These are phyloP conservation scores for Plasmopara viticola DNA, from an alignment of 352 stramenopile genomes.

Conservation along the genomic window DNA sequence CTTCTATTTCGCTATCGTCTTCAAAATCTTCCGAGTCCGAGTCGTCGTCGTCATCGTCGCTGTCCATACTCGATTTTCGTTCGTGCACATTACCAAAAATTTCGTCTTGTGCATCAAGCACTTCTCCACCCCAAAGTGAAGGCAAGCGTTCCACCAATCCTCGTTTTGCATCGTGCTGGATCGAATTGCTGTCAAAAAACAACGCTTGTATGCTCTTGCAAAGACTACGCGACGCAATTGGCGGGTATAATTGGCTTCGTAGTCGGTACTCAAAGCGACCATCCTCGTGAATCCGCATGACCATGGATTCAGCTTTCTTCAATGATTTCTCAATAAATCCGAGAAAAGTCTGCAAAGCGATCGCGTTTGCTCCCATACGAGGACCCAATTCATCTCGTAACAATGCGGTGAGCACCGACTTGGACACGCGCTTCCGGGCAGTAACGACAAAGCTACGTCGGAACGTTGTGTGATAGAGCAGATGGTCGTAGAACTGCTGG, in stretches of 20 bases:
- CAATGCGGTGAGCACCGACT: constrained; percentile 58
- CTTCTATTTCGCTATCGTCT: constrained; percentile 26
- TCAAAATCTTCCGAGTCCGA: constrained; percentile 41
- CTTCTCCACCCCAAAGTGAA: constrained; percentile 62
- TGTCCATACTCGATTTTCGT: constrained; percentile 31
- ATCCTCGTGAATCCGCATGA: constrained; percentile 60
- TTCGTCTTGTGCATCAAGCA: constrained; percentile 56
- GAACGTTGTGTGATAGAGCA: constrained; percentile 54
- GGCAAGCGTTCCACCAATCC: constrained; percentile 64
- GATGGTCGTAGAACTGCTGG: constrained; percentile 65
- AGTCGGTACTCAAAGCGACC: constrained; percentile 63
- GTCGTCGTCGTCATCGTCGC: constrained; percentile 46
- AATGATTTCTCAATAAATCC: constrained; percentile 78
- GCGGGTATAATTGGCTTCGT: constrained; percentile 59
- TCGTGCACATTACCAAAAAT: constrained; percentile 41
- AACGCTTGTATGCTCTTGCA: constrained; percentile 65
- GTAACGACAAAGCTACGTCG: constrained; percentile 72
- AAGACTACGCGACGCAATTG: constrained; percentile 56
- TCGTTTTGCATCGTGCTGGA: constrained; percentile 74
- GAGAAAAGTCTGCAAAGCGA: constrained; percentile 52
- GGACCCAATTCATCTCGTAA: constrained; percentile 65
- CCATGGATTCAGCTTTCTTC: constrained; percentile 76
- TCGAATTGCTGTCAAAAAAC: constrained; percentile 79
- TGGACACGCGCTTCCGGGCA: constrained; percentile 69
- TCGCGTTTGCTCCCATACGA: constrained; percentile 48